Conservation (phyloP, 2,329 filamentous ascomycete species). For the Sclerotinia sclerotiorum region DNA sequence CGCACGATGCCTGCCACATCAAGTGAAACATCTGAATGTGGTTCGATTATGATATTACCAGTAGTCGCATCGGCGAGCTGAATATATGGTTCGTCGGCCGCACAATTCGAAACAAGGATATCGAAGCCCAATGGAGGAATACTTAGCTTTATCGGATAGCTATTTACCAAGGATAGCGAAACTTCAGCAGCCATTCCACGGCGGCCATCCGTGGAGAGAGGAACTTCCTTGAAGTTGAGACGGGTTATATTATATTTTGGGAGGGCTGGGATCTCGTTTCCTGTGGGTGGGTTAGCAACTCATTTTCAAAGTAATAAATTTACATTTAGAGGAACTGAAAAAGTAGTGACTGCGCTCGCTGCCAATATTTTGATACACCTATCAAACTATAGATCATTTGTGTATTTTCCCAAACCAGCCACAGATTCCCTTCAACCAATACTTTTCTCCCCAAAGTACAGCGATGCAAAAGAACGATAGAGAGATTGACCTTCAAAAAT, state of each 20-base stretch:
- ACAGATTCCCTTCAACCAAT: constrained; percentile 38
- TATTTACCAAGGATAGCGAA: constrained; percentile 68
- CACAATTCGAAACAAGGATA: constrained; percentile 81
- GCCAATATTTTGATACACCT: constrained; percentile 26
- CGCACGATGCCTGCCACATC: constrained; percentile 71
- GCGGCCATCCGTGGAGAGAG: constrained; percentile 49
- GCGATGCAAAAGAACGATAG: constrained; percentile 61
- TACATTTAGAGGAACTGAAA: background rate
- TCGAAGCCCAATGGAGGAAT: constrained; percentile 82
- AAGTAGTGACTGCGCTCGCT: constrained; percentile 14
- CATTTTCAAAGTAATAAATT: constrained; percentile 1
- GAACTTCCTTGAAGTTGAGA: constrained; percentile 74
- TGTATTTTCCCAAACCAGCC: constrained; percentile 24
- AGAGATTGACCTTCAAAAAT: constrained; percentile 80
- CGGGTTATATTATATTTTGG: constrained; percentile 81
- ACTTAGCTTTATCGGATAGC: constrained; percentile 73
- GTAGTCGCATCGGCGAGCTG: constrained; percentile 75
- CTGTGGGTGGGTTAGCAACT: constrained; percentile 44
- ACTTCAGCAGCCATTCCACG: constrained; percentile 77
- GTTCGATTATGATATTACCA: constrained; percentile 62
- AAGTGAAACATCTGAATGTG: constrained; percentile 65
- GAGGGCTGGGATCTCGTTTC: constrained; percentile 69
- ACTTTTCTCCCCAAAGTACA: constrained; percentile 62
- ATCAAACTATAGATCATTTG: constrained; percentile 28
- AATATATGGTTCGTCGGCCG: constrained; percentile 69